These are phyloP conservation scores for Alternaria metachromatica DNA, from an alignment of 2,329 filamentous ascomycete genomes.

Conservation along the genomic window DNA sequence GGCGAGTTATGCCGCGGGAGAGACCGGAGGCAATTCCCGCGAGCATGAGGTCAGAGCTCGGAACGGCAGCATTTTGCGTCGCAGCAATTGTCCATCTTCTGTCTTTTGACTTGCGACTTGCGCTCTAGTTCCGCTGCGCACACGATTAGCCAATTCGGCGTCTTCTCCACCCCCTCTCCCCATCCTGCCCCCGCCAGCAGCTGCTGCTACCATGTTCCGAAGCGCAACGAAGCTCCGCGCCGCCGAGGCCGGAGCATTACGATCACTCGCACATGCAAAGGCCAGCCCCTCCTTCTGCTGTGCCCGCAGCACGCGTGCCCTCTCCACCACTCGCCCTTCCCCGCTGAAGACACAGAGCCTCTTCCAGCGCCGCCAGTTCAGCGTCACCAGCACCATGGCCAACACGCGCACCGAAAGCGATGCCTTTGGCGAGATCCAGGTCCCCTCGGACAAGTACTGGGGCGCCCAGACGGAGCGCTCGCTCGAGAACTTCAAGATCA, in stretches of 20 bases:
- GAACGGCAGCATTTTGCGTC: constrained; percentile 1
- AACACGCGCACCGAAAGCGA: constrained; percentile 85
- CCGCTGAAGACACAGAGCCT: constrained; percentile 24
- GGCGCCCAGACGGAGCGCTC: constrained; percentile 97
- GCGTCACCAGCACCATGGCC: constrained; percentile 45
- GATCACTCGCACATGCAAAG: constrained; percentile 46
- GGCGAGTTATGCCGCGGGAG: background rate
- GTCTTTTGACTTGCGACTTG: constrained; percentile 1
- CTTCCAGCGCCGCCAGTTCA: constrained; percentile 41
- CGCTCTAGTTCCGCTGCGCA: constrained; percentile 4
- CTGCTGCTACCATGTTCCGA: constrained; percentile 43
- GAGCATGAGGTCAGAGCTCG: constrained; percentile 11
- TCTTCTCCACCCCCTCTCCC: constrained; percentile 3
- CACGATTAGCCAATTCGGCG: constrained; percentile 14
- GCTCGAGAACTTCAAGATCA: constrained; percentile 97
- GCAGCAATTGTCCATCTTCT: background rate
- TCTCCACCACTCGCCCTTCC: constrained; percentile 35
- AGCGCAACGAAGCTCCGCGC: constrained; percentile 40
- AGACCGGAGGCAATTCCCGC: constrained; percentile 7
- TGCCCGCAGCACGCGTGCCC: constrained; percentile 30
- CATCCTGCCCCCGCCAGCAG: background rate
- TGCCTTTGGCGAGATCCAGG: constrained; percentile 96
- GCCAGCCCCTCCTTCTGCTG: constrained; percentile 39
- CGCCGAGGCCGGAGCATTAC: constrained; percentile 45
- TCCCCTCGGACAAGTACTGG: constrained; percentile 94